Conservation (phyloP, 257 asterid genomes). For the Asclepias syriaca region DNA sequence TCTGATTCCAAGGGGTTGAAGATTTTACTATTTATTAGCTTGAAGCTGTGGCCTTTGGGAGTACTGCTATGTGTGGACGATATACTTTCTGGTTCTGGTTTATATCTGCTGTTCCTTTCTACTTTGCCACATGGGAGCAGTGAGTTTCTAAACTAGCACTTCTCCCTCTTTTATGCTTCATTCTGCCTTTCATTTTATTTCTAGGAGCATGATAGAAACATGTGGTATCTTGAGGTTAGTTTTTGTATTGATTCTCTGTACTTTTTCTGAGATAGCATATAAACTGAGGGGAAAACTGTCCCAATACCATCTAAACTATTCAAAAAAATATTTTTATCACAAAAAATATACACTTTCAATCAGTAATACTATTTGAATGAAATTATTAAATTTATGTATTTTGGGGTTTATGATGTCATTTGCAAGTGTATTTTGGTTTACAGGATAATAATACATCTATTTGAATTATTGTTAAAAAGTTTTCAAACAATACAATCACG, state of each 20-base stretch:
- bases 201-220: not conserved
- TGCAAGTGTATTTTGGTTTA: too few species aligned
- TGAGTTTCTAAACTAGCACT: slow-evolving; percentile 24
- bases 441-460: too few species aligned
- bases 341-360: too few species aligned
- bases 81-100: slow-evolving; percentile 83
- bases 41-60: slow-evolving; percentile 85
- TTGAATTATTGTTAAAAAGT: too few species aligned
- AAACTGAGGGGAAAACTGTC: not conserved
- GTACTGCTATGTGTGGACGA: slow-evolving; percentile 84
- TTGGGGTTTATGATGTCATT: too few species aligned
- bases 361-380: too few species aligned
- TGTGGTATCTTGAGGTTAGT: not conserved
- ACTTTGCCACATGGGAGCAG: slow-evolving; percentile 90
- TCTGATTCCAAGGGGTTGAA: slow-evolving; percentile 13
- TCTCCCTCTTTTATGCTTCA: not conserved
- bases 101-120: slow-evolving; percentile 82
- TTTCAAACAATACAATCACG: too few species aligned
- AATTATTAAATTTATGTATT: too few species aligned
- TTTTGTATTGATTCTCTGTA: not conserved
- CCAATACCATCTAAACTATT: too few species aligned
- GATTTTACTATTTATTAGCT: slow-evolving; percentile 39
- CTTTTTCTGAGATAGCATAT: not conserved
- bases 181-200: not conserved
- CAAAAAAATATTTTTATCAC: too few species aligned